These are phyloP conservation scores for Auriscalpium orientale DNA, from an alignment of 768 basidiomycete species.

Conservation along the genomic window DNA sequence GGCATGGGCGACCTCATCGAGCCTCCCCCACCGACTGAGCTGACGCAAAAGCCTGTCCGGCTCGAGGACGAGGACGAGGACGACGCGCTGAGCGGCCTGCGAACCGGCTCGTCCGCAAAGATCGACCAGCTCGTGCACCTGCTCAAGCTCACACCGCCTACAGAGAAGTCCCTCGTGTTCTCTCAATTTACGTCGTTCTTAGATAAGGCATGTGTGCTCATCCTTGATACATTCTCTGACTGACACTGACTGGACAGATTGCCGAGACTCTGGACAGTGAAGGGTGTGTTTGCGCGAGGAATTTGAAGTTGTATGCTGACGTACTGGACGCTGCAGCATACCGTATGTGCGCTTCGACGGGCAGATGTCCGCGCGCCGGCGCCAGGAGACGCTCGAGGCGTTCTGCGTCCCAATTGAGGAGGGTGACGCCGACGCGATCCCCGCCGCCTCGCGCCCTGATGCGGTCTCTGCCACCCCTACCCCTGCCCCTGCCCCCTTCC, in stretches of 20 bases:
- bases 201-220: conserved; percentile 47
- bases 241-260: conserved; percentile 37
- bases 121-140: conserved; percentile 75
- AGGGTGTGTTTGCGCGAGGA: conserved; percentile 34
- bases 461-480: neutral
- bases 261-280: conserved; percentile 57
- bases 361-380: conserved; percentile 70
- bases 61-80: conserved; percentile 23
- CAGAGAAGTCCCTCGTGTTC: conserved; percentile 81
- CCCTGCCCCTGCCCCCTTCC: neutral
- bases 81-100: conserved; percentile 26
- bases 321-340: conserved; percentile 37
- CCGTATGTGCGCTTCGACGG: conserved; percentile 80
- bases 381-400: conserved; percentile 67
- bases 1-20: conserved; percentile 49
- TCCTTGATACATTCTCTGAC: too few species aligned
- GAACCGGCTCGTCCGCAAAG: conserved; percentile 68
- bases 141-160: conserved; percentile 54
- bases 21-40: conserved; percentile 56
- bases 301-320: too few species aligned
- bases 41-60: conserved; percentile 50
- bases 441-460: neutral
- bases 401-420: conserved; percentile 60
- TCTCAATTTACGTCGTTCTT: conserved; percentile 86
- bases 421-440: neutral